These are phyloP conservation scores for Barbarea vulgaris DNA, from an alignment of 345 rosid genomes.

Conservation along the genomic window DNA sequence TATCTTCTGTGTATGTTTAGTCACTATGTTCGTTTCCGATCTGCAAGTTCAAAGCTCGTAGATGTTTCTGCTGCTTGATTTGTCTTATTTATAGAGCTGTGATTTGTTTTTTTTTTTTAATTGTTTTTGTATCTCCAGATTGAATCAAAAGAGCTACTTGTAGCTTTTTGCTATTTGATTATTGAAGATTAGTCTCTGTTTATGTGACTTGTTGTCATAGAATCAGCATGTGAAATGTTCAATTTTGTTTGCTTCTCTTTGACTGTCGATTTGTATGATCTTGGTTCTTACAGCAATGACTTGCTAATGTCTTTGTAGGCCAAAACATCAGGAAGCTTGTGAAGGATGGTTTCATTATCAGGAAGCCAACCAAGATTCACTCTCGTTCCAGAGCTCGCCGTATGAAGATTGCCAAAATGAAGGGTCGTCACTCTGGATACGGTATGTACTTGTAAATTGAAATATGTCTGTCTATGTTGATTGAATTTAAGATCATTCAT, in stretches of 20 bases:
- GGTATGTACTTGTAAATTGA: slow-evolving; percentile 40
- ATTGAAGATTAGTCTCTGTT: neutral
- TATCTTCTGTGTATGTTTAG: neutral
- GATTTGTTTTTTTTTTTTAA: neutral
- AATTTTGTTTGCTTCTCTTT: neutral
- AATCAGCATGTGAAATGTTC: neutral
- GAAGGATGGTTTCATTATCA: slow-evolving; percentile 95
- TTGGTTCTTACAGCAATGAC: neutral
- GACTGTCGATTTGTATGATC: neutral
- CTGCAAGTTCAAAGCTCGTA: neutral
- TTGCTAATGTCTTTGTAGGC: slow-evolving; percentile 42
- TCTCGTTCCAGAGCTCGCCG: slow-evolving; percentile 94
- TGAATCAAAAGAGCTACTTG: neutral
- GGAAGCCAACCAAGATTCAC: slow-evolving; percentile 97
- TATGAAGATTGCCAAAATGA: slow-evolving; percentile 91
- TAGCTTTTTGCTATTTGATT: neutral
- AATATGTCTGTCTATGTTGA: too few relatives aligned
- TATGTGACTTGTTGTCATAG: neutral
- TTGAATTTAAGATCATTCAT: neutral
- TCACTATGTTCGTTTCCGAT: slow-evolving; percentile 13
- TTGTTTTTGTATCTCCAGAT: neutral
- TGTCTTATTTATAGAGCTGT: neutral
- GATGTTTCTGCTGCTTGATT: neutral
- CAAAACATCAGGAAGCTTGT: slow-evolving; percentile 95
- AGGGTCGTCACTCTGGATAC: slow-evolving; percentile 97